Evolutionary conservation across 768 basidiomycete genomes (phyloP).

Genomic region (Xanthoconium stramineum): DNA sequence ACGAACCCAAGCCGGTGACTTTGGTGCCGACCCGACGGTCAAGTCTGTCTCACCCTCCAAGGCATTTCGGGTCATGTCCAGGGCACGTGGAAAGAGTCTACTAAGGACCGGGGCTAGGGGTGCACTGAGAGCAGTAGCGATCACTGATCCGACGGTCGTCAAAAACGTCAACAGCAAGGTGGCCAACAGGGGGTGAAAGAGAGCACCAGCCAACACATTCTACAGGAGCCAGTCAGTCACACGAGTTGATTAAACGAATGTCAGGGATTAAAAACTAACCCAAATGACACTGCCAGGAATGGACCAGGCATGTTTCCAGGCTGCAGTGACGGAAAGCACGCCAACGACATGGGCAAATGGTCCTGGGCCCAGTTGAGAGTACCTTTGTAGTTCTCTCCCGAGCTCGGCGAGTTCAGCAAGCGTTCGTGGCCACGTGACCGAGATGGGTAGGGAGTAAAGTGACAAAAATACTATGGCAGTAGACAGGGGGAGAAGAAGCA

Average conservation of each 20-base stretch:
- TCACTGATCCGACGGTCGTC: conserved; percentile 83
- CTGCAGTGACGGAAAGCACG: conserved; percentile 77
- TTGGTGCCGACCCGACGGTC: conserved; percentile 34
- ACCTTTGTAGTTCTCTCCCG: conserved; percentile 71
- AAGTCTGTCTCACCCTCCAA: conserved; percentile 64
- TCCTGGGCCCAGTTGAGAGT: conserved; percentile 64
- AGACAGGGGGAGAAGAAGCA: conserved; percentile 69
- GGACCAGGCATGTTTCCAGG: conserved; percentile 98
- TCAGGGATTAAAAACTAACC: conserved; percentile 43
- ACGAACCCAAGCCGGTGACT: conserved; percentile 69
- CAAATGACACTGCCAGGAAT: conserved; percentile 92
- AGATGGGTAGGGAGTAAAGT: conserved; percentile 61
- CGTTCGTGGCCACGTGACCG: conserved; percentile 73
- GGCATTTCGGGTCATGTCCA: conserved; percentile 80
- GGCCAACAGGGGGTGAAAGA: conserved; percentile 81
- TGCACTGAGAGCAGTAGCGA: conserved; percentile 73
- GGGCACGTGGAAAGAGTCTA: conserved; percentile 76
- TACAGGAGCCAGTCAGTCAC: conserved; percentile 32
- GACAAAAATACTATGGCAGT: conserved; percentile 47
- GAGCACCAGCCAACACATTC: conserved; percentile 88
- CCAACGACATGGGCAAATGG: conserved; percentile 74
- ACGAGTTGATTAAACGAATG: not conserved
- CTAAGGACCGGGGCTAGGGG: conserved; percentile 85
- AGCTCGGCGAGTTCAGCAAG: conserved; percentile 72
- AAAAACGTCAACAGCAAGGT: conserved; percentile 78